Base-by-base conservation (phyloP, 108 stramenopile genomes). In the Cyclotella sp. region DNA sequence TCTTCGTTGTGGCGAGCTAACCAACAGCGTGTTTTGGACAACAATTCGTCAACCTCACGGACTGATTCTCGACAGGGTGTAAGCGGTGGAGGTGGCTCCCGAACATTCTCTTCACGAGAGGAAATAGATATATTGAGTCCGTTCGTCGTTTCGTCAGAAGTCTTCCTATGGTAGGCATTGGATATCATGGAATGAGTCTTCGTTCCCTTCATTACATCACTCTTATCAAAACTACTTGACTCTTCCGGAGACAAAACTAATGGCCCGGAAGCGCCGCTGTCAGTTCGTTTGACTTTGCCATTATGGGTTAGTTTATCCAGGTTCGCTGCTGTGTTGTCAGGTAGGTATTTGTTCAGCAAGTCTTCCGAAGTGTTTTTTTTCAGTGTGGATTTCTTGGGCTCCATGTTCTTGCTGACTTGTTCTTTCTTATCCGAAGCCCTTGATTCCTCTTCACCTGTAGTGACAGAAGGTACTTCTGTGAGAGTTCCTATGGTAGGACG, bases 11-110 rank as follows among this genome's bases (percentile, higher is more conserved):
- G 68, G 39, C 26, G 45, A 26, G 34, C 29, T 5, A 73, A 40
- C 72, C 72, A 73, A 18, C 63, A 41, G 12, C 53, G 63, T 40
- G 72, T 64, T 63, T 47, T 63, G 39, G 72, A 73, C 22, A 63
- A 52, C n/a, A 73, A 44, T 14, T 53, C 51, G 41, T 64, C 72
- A 14, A 52, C 63, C 34, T 73, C 63, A 10, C 51, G 42, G 43
- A 70, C 68, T 16, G 58, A 63, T 57, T 70, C 22, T 60, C 28
- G 16, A 62, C 49, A 61, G 24, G 68, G 68, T 40, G 45, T 55
- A 10, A 70, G 62, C 26, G 70, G 57, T 53, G 70, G 58, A 11
- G 53, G 28, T 59, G 55, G 57, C 9, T 59, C 39, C 8, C 60
- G 60, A 14, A 34, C 43, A 72, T 39, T 61, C 14, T 59, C 44